A percentile compares a stretch with the other conserved stretches of the same genome.
Evolutionary conservation across 2,329 filamentous ascomycete species (phyloP).

Genomic region (Lasiodiplodia sp.): DNA sequence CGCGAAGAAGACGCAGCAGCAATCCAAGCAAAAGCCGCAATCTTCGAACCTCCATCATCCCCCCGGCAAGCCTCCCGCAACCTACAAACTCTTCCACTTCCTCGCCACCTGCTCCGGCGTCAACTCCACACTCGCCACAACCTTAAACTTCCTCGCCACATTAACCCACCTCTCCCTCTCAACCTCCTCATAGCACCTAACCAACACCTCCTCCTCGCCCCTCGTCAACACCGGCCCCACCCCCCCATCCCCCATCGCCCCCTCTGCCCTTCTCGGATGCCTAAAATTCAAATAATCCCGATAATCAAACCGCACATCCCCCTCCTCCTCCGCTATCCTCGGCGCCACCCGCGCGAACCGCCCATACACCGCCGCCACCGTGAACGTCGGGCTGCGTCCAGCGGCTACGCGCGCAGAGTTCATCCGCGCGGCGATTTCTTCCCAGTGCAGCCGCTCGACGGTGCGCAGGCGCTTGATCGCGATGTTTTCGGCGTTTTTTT

Average conservation of each 20-base stretch:
- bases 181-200: slow-evolving; percentile 11
- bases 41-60: no score
- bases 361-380: slow-evolving; percentile 44
- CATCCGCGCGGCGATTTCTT: slow-evolving; percentile 31
- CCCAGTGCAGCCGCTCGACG: slow-evolving; percentile 29
- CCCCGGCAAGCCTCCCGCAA: no score
- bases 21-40: neutral
- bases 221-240: neutral
- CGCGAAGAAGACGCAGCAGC: neutral
- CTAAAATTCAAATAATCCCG: slow-evolving; percentile 45
- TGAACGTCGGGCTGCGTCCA: slow-evolving; percentile 34
- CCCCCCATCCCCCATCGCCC: neutral
- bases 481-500: slow-evolving; percentile 43
- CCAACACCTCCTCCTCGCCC: slow-evolving; percentile 10
- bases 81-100: slow-evolving; percentile 19
- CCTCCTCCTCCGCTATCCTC: slow-evolving; percentile 36
- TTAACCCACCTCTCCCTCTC: slow-evolving; percentile 19
- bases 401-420: slow-evolving; percentile 7
- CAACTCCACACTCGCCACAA: neutral
- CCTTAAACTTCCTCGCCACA: slow-evolving; percentile 15
- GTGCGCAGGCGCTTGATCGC: slow-evolving; percentile 43
- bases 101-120: slow-evolving; percentile 10
- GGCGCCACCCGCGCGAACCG: slow-evolving; percentile 45
- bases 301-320: slow-evolving; percentile 44
- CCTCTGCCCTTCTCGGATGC: slow-evolving; percentile 7